Percentiles rank a stretch among this genome's conserved stretches.
Evolutionary conservation across 2,329 filamentous ascomycete species (phyloP).

Genomic region (Colletotrichum sp.): DNA sequence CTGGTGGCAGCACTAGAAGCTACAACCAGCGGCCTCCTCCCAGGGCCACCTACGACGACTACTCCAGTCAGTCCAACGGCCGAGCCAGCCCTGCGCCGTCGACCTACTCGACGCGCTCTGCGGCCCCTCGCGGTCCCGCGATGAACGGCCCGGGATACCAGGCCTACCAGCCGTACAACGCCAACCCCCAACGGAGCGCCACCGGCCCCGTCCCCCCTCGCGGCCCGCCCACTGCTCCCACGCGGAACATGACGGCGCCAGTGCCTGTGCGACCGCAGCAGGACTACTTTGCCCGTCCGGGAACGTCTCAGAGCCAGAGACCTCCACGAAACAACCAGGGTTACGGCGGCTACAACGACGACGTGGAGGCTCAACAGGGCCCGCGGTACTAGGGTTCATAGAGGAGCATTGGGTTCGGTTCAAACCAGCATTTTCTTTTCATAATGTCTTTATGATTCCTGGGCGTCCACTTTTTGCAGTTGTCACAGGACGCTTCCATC

Average conservation of each 20-base stretch:
- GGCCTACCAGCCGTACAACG: conserved; percentile 29
- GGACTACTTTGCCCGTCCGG: conserved; percentile 31
- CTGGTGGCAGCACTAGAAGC: conserved; percentile 23
- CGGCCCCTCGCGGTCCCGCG: conserved; percentile 21
- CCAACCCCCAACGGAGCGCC: conserved; percentile 37
- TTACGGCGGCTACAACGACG: conserved; percentile 39
- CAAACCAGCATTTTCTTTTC: conserved; percentile 3
- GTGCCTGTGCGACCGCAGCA: conserved; percentile 30
- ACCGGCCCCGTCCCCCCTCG: conserved; percentile 40
- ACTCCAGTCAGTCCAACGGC: conserved; percentile 28
- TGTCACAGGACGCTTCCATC: neutral
- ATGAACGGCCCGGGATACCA: conserved; percentile 16
- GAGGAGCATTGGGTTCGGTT: neutral
- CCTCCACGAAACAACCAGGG: conserved; percentile 25
- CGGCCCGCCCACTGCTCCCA: conserved; percentile 39
- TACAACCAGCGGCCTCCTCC: neutral
- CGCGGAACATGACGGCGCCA: conserved; percentile 52
- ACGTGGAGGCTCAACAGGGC: conserved; percentile 36
- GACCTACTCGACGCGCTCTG: conserved; percentile 25
- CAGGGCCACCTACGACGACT: conserved; percentile 21
- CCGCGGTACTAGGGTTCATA: conserved; percentile 27
- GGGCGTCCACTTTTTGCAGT: neutral
- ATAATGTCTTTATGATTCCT: conserved; percentile 20
- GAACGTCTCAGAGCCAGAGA: conserved; percentile 26
- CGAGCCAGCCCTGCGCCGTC: conserved; percentile 38